Evolutionary conservation across 2,329 filamentous ascomycete species (phyloP), one percentile per base, ranked within the genome.

Genomic region (Volutella citrinella): DNA sequence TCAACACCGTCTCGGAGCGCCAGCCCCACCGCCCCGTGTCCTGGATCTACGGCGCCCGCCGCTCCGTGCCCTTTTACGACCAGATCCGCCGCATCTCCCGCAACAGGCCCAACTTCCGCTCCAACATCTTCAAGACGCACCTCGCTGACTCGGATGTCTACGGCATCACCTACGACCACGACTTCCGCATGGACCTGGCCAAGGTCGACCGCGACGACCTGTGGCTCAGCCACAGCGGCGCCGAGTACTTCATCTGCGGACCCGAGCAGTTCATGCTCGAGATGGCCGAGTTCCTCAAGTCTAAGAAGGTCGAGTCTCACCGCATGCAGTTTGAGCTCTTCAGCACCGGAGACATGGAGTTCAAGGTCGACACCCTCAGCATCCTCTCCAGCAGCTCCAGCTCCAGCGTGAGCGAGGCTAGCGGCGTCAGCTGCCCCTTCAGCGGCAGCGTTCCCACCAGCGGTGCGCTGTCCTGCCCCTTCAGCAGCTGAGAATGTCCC

Each of bases 11-110:
- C 21, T 56, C 65, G 12, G 61, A 69, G 31, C 56, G 63, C 10
- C 61, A 68, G 36, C 61, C 65, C 11, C 57, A 60, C 26, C 66
- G 76, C 4, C 68, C 69, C 16, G 55, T 82, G 27, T 73, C 74
- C 23, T 82, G 77, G 67, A 67, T 82, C 36, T 78, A 82, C 54
- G 76, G 74, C 15, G 72, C 74, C 5, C 69, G 71, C 13, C 64
- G 63, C 7, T 61, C 65, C 4, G 62, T 69, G 2, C 74, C 77
- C 1, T 82, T 82, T 51, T 67, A 69, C 34, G 59, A 69, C 7
- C 69, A 79, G 42, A 47, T 82, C 36, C 59, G 66, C 7, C 54
- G 57, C 1, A 55, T 80, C 21, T 56, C 64, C 9, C 58, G 55
- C 27, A 50, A 70, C 42, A 57, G 54, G 19, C 45, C 52, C 24